Evolutionary conservation across 2,329 filamentous ascomycete genomes (phyloP).

Genomic region (Ophidiomyces ophidiicola): DNA sequence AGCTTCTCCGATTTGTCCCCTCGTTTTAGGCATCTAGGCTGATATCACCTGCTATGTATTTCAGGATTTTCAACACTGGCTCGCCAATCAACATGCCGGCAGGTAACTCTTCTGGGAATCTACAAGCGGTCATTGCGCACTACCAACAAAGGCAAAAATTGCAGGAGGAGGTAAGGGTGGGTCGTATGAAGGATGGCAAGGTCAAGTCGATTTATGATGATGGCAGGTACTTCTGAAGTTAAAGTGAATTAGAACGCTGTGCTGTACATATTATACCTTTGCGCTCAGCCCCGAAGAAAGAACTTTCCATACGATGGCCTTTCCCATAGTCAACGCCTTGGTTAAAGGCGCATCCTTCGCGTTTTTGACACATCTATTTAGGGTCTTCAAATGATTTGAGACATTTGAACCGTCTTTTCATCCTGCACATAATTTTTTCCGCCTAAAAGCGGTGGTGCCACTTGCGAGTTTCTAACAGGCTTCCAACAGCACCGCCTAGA

Average conservation of each 20-base stretch:
- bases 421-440: too few species aligned
- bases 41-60: neutral
- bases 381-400: neutral
- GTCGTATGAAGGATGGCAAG: slow-evolving; percentile 34
- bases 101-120: slow-evolving; percentile 45
- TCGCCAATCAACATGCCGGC: slow-evolving; percentile 54
- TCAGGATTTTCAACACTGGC: slow-evolving; percentile 50
- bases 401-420: too few species aligned
- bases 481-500: neutral
- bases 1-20: slow-evolving; percentile 12
- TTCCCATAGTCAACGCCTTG: too few species aligned
- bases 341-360: too few species aligned
- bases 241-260: slow-evolving; percentile 6
- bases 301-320: slow-evolving; percentile 8
- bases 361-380: neutral
- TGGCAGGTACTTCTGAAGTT: slow-evolving; percentile 19
- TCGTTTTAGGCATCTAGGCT: neutral
- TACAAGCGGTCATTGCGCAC: slow-evolving; percentile 50
- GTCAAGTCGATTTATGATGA: slow-evolving; percentile 35
- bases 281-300: slow-evolving; percentile 1
- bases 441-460: slow-evolving; percentile 8
- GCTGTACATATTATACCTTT: slow-evolving; percentile 8
- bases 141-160: slow-evolving; percentile 48
- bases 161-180: slow-evolving; percentile 45
- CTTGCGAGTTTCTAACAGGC: slow-evolving; percentile 4